These are phyloP conservation scores for Fusarium sp. DNA, from an alignment of 2,329 filamentous ascomycete species.

Conservation along the genomic window DNA sequence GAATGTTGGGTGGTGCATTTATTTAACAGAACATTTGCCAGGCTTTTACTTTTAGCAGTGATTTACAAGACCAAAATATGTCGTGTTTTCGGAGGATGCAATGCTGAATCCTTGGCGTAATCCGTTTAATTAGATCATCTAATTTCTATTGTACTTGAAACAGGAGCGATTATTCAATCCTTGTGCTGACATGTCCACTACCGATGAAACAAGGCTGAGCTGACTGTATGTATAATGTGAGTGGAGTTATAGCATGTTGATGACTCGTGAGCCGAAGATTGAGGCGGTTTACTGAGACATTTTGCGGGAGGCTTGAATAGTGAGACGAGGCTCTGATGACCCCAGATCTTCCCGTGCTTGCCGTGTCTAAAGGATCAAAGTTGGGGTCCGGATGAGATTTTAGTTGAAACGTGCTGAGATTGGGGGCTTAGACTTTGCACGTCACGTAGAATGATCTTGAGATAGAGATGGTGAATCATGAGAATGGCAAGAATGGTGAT, in stretches of 20 bases:
- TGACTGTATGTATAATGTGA: not conserved
- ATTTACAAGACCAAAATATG: not conserved
- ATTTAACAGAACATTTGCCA: slow-evolving; percentile 1
- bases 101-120: slow-evolving; percentile 1
- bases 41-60: not conserved
- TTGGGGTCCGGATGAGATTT: not conserved
- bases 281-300: not conserved
- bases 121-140: slow-evolving; percentile 12
- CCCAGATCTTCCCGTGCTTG: not conserved
- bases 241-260: not conserved
- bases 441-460: fast-evolving
- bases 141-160: slow-evolving; percentile 1
- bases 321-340: not conserved
- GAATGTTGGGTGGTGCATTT: slow-evolving; percentile 15
- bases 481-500: not conserved
- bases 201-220: slow-evolving; percentile 14
- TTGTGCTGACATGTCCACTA: not conserved
- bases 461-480: not conserved
- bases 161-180: not conserved
- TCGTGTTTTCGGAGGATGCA: not conserved
- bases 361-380: not conserved
- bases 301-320: not conserved
- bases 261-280: not conserved
- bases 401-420: not conserved
- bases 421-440: not conserved